Evolutionary conservation across 257 asterid species (phyloP).

Genomic region (Euphrasia confusa): DNA sequence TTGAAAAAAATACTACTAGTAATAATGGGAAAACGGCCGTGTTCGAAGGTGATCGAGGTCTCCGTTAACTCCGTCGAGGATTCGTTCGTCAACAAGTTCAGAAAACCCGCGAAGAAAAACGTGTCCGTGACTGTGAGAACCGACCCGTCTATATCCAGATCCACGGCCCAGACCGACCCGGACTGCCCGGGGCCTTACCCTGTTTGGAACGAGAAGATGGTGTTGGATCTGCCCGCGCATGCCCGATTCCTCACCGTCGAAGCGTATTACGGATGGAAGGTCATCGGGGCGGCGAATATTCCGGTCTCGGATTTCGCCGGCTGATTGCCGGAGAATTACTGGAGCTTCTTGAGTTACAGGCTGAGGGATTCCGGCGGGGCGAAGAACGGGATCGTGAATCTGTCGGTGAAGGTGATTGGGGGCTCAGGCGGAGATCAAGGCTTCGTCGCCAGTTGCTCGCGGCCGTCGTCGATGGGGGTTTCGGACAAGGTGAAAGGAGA

Average conservation of each 20-base stretch:
- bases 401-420: conserved; percentile 43
- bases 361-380: conserved; percentile 45
- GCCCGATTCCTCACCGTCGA: conserved; percentile 34
- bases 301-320: conserved; percentile 67
- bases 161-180: conserved; percentile 36
- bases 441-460: conserved; percentile 29
- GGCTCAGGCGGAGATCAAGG: conserved; percentile 10
- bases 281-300: conserved; percentile 45
- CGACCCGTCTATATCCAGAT: conserved; percentile 24
- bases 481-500: no score
- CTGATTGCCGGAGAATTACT: conserved; percentile 53
- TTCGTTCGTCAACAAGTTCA: conserved; percentile 24
- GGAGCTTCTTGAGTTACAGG: conserved; percentile 79
- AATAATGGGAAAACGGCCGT: no score
- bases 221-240: conserved; percentile 48
- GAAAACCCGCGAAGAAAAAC: conserved; percentile 37
- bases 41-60: conserved; percentile 40
- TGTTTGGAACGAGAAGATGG: conserved; percentile 60
- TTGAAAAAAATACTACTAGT: no score
- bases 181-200: conserved; percentile 52
- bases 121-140: conserved; percentile 40
- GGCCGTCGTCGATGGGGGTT: no score
- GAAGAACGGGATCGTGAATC: conserved; percentile 70
- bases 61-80: conserved; percentile 69
- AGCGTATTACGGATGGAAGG: conserved; percentile 34